phyloP scores from a whole-genome alignment of 2,329 filamentous ascomycete genomes.

The Curvularia hawaiiensis region DNA sequence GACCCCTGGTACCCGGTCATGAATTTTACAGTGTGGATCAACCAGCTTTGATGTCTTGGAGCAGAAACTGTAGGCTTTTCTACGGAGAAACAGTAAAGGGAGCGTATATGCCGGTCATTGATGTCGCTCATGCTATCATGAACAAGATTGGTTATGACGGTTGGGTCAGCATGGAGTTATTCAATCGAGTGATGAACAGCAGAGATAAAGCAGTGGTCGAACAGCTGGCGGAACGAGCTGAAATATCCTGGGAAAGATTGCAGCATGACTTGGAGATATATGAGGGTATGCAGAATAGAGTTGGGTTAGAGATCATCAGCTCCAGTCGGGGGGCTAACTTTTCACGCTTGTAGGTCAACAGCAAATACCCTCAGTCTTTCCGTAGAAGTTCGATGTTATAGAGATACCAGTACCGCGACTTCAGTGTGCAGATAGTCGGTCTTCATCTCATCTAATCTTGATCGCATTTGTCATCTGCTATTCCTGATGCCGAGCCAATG shows the following conservation, averaged over 20 bases:
- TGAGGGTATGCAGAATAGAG: constrained; percentile 1
- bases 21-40: constrained; percentile 64
- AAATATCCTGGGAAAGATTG: constrained; percentile 58
- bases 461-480: background rate
- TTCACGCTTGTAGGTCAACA: constrained; percentile 9
- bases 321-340: constrained; percentile 2
- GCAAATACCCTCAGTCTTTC: background rate
- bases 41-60: constrained; percentile 76
- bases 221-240: constrained; percentile 60
- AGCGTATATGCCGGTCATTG: constrained; percentile 69
- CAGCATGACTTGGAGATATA: constrained; percentile 45
- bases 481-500: background rate
- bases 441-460: background rate
- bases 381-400: background rate
- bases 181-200: constrained; percentile 65
- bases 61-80: constrained; percentile 73
- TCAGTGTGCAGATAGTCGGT: background rate
- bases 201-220: constrained; percentile 58
- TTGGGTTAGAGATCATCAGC: background rate
- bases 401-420: background rate
- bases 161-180: constrained; percentile 75
- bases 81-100: constrained; percentile 66
- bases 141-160: constrained; percentile 69
- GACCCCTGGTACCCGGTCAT: constrained; percentile 64
- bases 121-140: constrained; percentile 66